Evolutionary conservation across 1,284 basidiomycete species (phyloP).

Genomic region (Amylostereum areolatum): DNA sequence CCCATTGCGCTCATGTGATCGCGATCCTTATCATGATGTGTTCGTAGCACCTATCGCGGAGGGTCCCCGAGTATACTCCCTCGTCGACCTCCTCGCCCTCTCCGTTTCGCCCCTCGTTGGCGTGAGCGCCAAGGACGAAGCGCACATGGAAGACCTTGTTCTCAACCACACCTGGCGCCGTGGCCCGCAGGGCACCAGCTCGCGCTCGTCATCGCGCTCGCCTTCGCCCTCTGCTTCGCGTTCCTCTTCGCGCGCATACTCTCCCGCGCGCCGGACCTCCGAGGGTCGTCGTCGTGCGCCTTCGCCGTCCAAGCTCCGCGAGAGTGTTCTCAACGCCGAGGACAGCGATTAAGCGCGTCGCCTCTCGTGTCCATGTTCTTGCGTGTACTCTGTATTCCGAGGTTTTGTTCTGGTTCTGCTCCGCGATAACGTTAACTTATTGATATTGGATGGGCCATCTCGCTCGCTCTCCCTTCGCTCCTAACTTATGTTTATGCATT

Average conservation of each 20-base stretch:
- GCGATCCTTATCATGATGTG: too few relatives aligned
- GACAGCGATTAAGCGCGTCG: neutral
- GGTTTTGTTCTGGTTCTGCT: neutral
- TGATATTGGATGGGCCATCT: neutral
- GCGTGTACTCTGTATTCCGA: too few relatives aligned
- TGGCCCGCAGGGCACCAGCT: neutral
- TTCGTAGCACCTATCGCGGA: too few relatives aligned
- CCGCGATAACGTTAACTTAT: neutral
- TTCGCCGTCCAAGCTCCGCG: too few relatives aligned
- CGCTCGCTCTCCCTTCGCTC: too few relatives aligned
- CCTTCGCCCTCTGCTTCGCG: neutral
- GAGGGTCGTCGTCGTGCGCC: too few relatives aligned
- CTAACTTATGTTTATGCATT: too few relatives aligned
- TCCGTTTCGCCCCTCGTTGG: neutral
- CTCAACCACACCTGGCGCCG: slow-evolving; percentile 1
- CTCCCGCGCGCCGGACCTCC: too few relatives aligned
- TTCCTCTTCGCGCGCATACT: neutral
- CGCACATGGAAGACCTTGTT: slow-evolving; percentile 1
- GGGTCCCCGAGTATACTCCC: neutral
- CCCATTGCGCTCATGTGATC: too few relatives aligned
- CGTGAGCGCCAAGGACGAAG: neutral
- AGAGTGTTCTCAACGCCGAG: neutral
- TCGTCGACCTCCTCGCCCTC: neutral
- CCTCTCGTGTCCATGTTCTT: too few relatives aligned
- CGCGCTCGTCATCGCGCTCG: neutral